Evolutionary conservation across 176 grass and related monocot genomes (phyloP), one percentile per base, ranked within the genome.

Genomic region (Dactylis glomerata): DNA sequence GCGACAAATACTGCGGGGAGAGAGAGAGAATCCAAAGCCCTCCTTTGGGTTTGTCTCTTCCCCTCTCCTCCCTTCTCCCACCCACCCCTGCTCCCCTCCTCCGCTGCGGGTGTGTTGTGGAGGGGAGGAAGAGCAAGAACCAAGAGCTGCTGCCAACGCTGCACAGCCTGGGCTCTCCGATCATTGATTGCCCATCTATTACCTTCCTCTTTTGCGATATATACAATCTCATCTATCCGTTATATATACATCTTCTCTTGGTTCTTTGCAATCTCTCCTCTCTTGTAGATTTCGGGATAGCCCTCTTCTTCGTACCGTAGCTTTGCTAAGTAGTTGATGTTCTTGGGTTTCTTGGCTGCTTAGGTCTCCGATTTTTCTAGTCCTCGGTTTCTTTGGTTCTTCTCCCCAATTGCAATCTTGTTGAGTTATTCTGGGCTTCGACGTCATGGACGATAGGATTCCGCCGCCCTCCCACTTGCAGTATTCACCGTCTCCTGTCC

Each of bases 11-110:
- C 90, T 73, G 78, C 84, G 64, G 74, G 26, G 88, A 57, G 88
- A 86, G 86, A 85, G 95, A 92, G 84, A 91, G 95, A 92, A 97
- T 92, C 92, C 92, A 77, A 92, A 86, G 92, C 92, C 86, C 92
- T 90, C 85, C 80, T 93, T 68, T 83, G 78, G 86, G 83, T 89
- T 93, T 86, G 83, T 96, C 94, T 96, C 86, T 84, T 83, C 86
- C 81, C 69, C 61, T 70, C 83, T 83, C 67, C 79, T 71, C 82
- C 42, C 68, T 68, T 30, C 85, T 76, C 81, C 81, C 81, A 83
- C 84, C 84, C 86, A 79, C 79, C 90, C 77, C 83, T 56, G 78
- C 68, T 68, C 80, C 23, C 85, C 76, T 64, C 41, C 41, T 66
- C 68, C 69, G 46, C 68, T 84, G 67, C 63, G 77, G 85, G 91